Percentiles rank a stretch among this genome's conserved stretches.
Evolutionary conservation across 208 protist species (phyloP).

Genomic region (Spongospora subterranea): DNA sequence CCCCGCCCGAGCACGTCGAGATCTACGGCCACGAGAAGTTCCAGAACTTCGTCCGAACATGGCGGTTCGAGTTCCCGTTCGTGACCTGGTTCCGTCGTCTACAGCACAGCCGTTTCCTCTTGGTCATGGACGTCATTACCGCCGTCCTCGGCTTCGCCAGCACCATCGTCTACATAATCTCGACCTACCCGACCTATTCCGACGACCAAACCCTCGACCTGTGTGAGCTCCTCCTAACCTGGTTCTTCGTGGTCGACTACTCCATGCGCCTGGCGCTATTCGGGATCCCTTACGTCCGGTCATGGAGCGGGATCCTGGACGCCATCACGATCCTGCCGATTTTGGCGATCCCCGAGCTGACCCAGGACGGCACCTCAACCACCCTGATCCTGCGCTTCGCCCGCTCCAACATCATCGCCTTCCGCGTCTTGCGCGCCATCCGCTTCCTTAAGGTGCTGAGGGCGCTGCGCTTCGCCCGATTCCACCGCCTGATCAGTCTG

Average conservation of each 20-base stretch:
- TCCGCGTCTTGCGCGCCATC: slow-evolving; percentile 25
- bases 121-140: not conserved
- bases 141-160: not conserved
- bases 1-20: slow-evolving; percentile 32
- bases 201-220: not conserved
- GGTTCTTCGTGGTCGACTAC: slow-evolving; percentile 53
- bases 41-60: slow-evolving; percentile 39
- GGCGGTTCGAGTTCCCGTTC: slow-evolving; percentile 3
- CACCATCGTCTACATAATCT: slow-evolving; percentile 49
- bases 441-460: slow-evolving; percentile 10
- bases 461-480: slow-evolving; percentile 13
- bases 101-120: not conserved
- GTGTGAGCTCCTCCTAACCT: not conserved
- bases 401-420: slow-evolving; percentile 22
- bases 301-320: slow-evolving; percentile 20
- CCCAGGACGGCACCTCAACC: not conserved
- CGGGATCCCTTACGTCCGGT: not conserved
- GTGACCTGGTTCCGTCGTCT: slow-evolving; percentile 19
- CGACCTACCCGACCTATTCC: not conserved
- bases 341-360: not conserved
- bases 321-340: slow-evolving; percentile 22
- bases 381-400: slow-evolving; percentile 48
- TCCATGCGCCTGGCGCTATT: not conserved
- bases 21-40: slow-evolving; percentile 50
- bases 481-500: not conserved